A percentile compares a stretch with the other conserved stretches of the same genome.
phyloP scores from a whole-genome alignment of 495 filamentous ascomycete genomes.

The Hypomontagnella monticulosa region DNA sequence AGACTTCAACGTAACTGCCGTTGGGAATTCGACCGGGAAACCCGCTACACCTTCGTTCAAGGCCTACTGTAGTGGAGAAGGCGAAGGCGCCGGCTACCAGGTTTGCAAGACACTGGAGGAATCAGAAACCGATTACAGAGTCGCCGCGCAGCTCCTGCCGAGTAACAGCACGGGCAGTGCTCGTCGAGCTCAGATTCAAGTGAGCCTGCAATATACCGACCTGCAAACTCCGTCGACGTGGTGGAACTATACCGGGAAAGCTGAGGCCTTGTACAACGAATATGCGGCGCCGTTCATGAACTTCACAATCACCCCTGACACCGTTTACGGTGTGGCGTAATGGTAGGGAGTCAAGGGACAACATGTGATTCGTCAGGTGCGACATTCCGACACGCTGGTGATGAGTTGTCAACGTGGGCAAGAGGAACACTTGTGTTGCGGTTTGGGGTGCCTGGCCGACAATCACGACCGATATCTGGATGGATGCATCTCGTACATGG shows the following conservation, averaged over 20 bases:
- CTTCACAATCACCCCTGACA: constrained; percentile 45
- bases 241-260: constrained; percentile 49
- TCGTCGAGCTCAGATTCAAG: constrained; percentile 40
- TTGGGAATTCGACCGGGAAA: constrained; percentile 25
- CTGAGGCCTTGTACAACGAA: constrained; percentile 43
- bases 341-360: constrained; percentile 14
- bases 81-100: constrained; percentile 39
- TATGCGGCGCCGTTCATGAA: constrained; percentile 33
- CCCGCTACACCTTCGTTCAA: constrained; percentile 42
- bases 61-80: constrained; percentile 41
- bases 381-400: constrained; percentile 9
- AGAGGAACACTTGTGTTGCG: constrained; percentile 28
- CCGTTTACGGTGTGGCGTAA: constrained; percentile 44
- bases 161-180: constrained; percentile 23
- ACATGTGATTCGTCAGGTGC: constrained; percentile 22
- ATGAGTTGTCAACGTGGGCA: constrained; percentile 20
- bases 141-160: constrained; percentile 43
- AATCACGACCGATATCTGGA: constrained; percentile 1
- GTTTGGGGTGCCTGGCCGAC: constrained; percentile 11
- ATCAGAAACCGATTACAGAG: constrained; percentile 25
- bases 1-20: constrained; percentile 45
- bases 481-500: not conserved
- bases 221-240: constrained; percentile 38
- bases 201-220: constrained; percentile 42
- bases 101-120: constrained; percentile 29